Evolutionary conservation across 1,284 basidiomycete species (phyloP).

Genomic region (Chiua sp.): DNA sequence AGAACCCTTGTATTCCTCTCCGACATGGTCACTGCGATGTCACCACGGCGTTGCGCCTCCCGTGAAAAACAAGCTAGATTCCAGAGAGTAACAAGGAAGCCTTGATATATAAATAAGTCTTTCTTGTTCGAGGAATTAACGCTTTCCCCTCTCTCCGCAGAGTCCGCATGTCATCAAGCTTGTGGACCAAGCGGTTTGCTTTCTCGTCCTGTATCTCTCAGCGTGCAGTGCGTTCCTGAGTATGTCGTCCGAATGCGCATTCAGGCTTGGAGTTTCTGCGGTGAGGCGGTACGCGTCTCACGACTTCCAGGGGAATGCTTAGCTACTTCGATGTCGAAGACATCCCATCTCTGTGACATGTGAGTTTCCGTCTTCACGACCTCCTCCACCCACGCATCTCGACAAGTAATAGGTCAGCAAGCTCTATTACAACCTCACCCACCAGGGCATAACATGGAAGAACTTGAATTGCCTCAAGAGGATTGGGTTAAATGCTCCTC

Average conservation of each 20-base stretch:
- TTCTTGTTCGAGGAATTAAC: background rate
- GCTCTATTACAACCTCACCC: conserved; percentile 61
- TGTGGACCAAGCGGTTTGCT: conserved; percentile 28
- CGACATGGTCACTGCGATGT: conserved; percentile 27
- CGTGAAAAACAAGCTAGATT: conserved; percentile 26
- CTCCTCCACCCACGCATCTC: background rate
- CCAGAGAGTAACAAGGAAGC: conserved; percentile 14
- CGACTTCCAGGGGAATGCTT: conserved; percentile 57
- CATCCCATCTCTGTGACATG: conserved; percentile 55
- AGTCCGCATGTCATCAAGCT: conserved; percentile 29
- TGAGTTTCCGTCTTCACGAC: conserved; percentile 34
- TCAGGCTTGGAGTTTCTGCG: conserved; percentile 28
- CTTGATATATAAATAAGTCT: conserved; percentile 25
- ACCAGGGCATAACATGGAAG: conserved; percentile 73
- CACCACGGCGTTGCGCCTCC: conserved; percentile 15
- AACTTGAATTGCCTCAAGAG: conserved; percentile 58
- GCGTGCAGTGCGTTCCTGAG: conserved; percentile 15
- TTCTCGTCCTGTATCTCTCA: conserved; percentile 21
- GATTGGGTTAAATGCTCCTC: conserved; percentile 61
- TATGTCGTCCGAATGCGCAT: conserved; percentile 25
- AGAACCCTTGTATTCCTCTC: conserved; percentile 30
- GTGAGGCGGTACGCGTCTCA: conserved; percentile 35
- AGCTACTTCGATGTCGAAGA: conserved; percentile 56
- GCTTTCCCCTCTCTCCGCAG: conserved; percentile 13
- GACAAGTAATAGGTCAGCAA: conserved; percentile 52